These are phyloP conservation scores for Globisporangium splendens DNA, from an alignment of 352 stramenopile species.

Conservation along the genomic window DNA sequence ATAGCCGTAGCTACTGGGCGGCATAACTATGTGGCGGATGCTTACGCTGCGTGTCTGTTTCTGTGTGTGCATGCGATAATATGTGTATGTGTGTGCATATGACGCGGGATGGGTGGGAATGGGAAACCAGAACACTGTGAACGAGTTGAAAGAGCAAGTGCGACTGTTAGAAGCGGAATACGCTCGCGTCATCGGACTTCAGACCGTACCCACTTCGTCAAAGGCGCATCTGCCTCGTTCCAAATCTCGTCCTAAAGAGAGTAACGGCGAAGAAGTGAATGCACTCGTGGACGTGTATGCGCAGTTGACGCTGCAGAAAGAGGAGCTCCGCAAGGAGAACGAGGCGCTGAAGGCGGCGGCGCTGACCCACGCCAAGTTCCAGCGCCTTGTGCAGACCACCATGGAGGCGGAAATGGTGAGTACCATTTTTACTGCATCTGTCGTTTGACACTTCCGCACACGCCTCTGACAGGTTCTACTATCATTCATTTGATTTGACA, in stretches of 20 bases:
- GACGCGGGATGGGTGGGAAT: neutral
- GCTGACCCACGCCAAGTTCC: slow-evolving; percentile 35
- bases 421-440: neutral
- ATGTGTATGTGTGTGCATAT: neutral
- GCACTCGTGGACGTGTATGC: slow-evolving; percentile 41
- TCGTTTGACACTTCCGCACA: neutral
- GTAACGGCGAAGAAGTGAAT: neutral
- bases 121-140: slow-evolving; percentile 27
- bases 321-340: slow-evolving; percentile 46
- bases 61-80: no score
- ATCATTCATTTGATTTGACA: no score
- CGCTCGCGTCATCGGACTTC: neutral
- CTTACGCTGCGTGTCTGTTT: neutral
- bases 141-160: slow-evolving; percentile 25
- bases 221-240: no score
- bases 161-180: slow-evolving; percentile 21
- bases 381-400: slow-evolving; percentile 30
- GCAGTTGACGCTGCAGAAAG: slow-evolving; percentile 41
- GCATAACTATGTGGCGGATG: no score
- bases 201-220: slow-evolving; percentile 1
- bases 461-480: neutral
- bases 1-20: no score
- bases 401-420: slow-evolving; percentile 18
- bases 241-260: neutral
- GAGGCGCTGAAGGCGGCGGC: slow-evolving; percentile 31